These are phyloP conservation scores for Hirsutella rhossiliensis DNA, from an alignment of 2,329 filamentous ascomycete genomes.

Conservation along the genomic window DNA sequence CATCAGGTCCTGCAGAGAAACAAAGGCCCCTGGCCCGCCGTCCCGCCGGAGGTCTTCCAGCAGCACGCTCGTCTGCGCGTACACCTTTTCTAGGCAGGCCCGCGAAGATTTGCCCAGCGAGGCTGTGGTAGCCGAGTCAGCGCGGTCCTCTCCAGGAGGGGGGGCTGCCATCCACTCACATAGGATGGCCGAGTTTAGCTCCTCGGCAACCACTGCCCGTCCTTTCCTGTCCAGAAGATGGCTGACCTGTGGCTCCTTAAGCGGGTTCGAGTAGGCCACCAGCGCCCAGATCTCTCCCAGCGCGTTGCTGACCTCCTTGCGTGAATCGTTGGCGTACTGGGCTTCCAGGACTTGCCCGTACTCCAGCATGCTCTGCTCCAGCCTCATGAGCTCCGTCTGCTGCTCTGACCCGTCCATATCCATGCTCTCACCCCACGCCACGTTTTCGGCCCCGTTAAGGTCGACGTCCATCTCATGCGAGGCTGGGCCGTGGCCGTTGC, in stretches of 20 bases:
- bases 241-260: slow-evolving; percentile 60
- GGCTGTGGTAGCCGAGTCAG: slow-evolving; percentile 37
- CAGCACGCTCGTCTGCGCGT: slow-evolving; percentile 75
- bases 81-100: slow-evolving; percentile 73
- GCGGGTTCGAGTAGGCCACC: slow-evolving; percentile 74
- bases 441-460: slow-evolving; percentile 30
- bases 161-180: slow-evolving; percentile 40
- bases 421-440: slow-evolving; percentile 33
- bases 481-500: slow-evolving; percentile 28
- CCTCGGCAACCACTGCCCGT: slow-evolving; percentile 72
- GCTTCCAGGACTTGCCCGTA: slow-evolving; percentile 71
- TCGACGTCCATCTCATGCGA: slow-evolving; percentile 45
- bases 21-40: slow-evolving; percentile 71
- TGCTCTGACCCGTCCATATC: slow-evolving; percentile 37
- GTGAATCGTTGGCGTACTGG: slow-evolving; percentile 63
- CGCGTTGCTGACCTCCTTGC: slow-evolving; percentile 58
- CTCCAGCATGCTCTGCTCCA: slow-evolving; percentile 58
- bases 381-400: slow-evolving; percentile 21
- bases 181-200: slow-evolving; percentile 85
- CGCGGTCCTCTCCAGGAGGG: too few relatives aligned
- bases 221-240: slow-evolving; percentile 68
- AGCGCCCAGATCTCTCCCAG: slow-evolving; percentile 80
- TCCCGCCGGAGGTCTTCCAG: slow-evolving; percentile 72
- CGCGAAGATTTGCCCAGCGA: slow-evolving; percentile 82
- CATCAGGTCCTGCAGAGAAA: slow-evolving; percentile 46